These are phyloP conservation scores for maize (Zea mays) DNA, from an alignment of 176 grass and related monocot genomes.

Conservation along the genomic window DNA sequence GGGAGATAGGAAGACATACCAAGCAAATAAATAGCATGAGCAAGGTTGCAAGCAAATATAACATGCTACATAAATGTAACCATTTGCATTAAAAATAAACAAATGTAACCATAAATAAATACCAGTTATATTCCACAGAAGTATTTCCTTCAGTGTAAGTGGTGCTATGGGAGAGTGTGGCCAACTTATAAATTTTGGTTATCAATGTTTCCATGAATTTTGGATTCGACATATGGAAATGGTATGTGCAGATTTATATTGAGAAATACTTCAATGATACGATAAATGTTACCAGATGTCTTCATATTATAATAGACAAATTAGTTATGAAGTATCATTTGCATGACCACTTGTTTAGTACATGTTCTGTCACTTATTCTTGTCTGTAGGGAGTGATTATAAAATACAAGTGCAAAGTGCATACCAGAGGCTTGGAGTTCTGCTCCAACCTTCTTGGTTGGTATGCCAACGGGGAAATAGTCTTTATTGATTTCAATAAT, in stretches of 20 bases:
- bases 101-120: neutral
- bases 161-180: neutral
- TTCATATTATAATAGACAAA: neutral
- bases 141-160: neutral
- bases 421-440: slow-evolving; percentile 92
- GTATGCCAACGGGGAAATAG: slow-evolving; percentile 74
- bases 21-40: slow-evolving; percentile 15
- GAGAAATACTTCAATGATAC: neutral
- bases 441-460: slow-evolving; percentile 81
- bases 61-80: neutral
- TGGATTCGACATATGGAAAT: neutral
- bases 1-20: slow-evolving; percentile 1
- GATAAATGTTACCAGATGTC: neutral
- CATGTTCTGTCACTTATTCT: neutral
- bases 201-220: neutral
- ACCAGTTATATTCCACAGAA: neutral
- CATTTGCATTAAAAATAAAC: neutral
- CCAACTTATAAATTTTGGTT: neutral
- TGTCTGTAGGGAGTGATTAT: neutral
- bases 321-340: neutral
- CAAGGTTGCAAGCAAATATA: slow-evolving; percentile 10
- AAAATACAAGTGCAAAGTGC: slow-evolving; percentile 18
- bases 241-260: neutral
- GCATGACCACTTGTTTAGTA: too few species aligned
- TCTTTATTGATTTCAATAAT: slow-evolving; percentile 56